Evolutionary conservation across 306 rosid genomes (phyloP).

Genomic region (Sesbania bispinosa): DNA sequence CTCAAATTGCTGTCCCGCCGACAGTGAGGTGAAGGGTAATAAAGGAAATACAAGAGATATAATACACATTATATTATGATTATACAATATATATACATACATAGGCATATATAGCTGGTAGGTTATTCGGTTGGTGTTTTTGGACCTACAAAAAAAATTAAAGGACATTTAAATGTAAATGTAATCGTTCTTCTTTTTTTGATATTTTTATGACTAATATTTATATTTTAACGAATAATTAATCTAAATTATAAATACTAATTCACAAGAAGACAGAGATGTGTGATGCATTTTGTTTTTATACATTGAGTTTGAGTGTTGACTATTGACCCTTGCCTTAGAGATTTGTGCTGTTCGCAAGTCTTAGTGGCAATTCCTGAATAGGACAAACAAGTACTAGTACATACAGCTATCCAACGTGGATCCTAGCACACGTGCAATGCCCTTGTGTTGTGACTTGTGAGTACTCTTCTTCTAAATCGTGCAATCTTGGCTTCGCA

Average conservation of each 20-base stretch:
- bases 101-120: constrained; percentile 30
- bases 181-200: not conserved
- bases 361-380: not conserved
- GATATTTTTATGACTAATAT: not conserved
- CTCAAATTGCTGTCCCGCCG: constrained; percentile 32
- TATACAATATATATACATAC: no score
- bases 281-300: no score
- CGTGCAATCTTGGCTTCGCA: constrained; percentile 22
- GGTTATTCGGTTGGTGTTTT: not conserved
- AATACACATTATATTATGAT: not conserved
- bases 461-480: no score
- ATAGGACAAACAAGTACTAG: not conserved
- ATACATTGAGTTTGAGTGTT: not conserved
- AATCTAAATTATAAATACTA: no score
- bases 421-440: constrained; percentile 34
- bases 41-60: not conserved
- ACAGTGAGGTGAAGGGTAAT: constrained; percentile 41
- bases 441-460: not conserved
- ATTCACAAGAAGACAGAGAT: no score
- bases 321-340: constrained; percentile 16
- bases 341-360: constrained; percentile 23
- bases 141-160: constrained; percentile 18
- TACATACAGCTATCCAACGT: not conserved
- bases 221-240: no score
- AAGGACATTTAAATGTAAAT: not conserved